Percentiles rank a stretch among this genome's conserved stretches.
phyloP scores from a whole-genome alignment of 1,284 basidiomycete species.

The Cutaneotrichosporon arboriforme region DNA sequence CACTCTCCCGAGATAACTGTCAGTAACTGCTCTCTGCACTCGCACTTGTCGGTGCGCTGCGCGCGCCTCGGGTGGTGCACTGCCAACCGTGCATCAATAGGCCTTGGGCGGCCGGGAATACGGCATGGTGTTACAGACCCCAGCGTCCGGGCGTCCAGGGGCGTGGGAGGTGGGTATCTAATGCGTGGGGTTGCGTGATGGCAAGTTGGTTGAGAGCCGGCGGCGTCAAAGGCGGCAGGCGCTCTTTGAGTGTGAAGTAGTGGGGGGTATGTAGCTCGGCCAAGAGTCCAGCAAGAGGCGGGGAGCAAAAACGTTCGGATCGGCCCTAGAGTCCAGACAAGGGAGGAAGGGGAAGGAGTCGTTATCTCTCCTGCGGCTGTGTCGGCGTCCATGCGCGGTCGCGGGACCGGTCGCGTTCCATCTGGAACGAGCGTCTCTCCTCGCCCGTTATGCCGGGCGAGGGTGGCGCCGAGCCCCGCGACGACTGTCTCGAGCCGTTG shows the following conservation, averaged over 20 bases:
- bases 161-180: not conserved
- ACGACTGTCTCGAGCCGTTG: conserved; percentile 48
- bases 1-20: no score
- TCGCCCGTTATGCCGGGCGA: conserved; percentile 26
- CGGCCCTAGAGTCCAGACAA: no score
- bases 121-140: conserved; percentile 2
- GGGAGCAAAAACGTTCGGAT: no score
- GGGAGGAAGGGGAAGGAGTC: no score
- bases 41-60: no score
- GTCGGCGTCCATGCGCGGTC: conserved; percentile 37
- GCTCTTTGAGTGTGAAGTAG: no score
- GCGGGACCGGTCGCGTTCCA: conserved; percentile 37
- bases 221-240: no score
- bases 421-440: conserved; percentile 28
- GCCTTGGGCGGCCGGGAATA: conserved; percentile 1
- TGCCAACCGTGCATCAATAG: conserved; percentile 5
- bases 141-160: not conserved
- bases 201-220: no score
- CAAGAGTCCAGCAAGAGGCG: no score
- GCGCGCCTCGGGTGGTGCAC: no score
- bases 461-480: conserved; percentile 39
- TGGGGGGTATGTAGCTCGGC: no score
- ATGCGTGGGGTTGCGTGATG: not conserved
- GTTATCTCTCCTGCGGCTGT: not conserved
- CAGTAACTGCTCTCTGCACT: no score